A percentile compares a stretch with the other conserved stretches of the same genome.
Conservation (phyloP, 352 stramenopile species). For the Phytopythium litorale region DNA sequence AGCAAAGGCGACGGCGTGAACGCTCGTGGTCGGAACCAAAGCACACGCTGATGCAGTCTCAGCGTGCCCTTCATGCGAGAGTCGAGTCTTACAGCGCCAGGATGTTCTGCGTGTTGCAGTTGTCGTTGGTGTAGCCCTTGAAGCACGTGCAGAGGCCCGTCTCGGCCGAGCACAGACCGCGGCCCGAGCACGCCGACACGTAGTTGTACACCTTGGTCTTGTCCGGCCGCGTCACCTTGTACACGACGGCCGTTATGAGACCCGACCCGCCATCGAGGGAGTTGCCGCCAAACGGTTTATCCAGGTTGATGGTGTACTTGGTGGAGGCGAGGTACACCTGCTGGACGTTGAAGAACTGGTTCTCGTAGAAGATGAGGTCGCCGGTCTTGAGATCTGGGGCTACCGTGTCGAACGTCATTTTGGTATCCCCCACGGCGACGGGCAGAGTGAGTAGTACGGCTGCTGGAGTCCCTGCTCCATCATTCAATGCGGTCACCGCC, state of each 20-base stretch:
- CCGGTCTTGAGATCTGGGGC: constrained; percentile 9
- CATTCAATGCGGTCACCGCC: constrained; percentile 7
- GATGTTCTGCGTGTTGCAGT: constrained; percentile 83
- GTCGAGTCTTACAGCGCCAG: constrained; percentile 42
- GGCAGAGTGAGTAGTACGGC: no score
- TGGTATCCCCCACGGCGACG: constrained; percentile 11
- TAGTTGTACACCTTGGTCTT: constrained; percentile 53
- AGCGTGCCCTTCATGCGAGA: neutral
- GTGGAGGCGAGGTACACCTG: constrained; percentile 7
- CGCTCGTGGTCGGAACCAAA: neutral
- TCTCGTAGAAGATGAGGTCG: constrained; percentile 51
- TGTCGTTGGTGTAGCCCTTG: constrained; percentile 88
- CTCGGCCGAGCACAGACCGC: constrained; percentile 60
- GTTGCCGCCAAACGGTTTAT: constrained; percentile 49
- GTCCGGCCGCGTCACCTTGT: constrained; percentile 28
- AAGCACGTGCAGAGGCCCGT: constrained; percentile 84
- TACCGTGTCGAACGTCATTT: constrained; percentile 10
- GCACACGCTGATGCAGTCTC: neutral
- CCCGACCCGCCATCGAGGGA: constrained; percentile 11
- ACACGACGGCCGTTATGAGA: constrained; percentile 7
- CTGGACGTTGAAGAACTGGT: constrained; percentile 52
- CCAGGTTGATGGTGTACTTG: constrained; percentile 18
- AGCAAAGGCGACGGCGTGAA: neutral
- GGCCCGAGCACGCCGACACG: constrained; percentile 67
- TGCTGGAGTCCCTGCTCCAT: neutral